Percentiles rank a stretch among this genome's conserved stretches.
Conservation (phyloP, 2,329 filamentous ascomycete species). For the Monilinia laxa region DNA sequence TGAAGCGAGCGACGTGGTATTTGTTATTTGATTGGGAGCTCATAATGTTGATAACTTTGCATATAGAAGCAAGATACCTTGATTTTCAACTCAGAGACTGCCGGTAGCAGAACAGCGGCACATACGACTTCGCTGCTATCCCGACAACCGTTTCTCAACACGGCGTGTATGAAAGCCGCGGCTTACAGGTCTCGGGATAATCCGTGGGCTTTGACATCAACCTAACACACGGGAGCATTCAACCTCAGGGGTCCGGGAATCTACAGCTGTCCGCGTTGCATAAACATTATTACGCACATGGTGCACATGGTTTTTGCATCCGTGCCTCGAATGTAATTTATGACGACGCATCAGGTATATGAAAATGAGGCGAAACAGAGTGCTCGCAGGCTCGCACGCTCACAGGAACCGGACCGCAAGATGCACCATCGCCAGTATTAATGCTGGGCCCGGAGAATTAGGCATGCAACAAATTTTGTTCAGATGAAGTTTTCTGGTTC, state of each 20-base stretch:
- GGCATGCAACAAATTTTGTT: constrained; percentile 15
- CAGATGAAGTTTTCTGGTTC: background rate
- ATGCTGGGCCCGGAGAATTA: constrained; percentile 19
- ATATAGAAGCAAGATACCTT: background rate
- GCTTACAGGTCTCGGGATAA: background rate
- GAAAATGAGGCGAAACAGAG: background rate
- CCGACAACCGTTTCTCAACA: background rate
- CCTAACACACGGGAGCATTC: background rate
- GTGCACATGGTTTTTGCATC: background rate
- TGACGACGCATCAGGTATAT: background rate
- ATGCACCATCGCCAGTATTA: background rate
- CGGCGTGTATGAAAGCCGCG: background rate
- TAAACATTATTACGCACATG: background rate
- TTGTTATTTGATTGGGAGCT: background rate
- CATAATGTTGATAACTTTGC: background rate
- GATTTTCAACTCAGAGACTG: background rate
- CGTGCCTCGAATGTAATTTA: background rate
- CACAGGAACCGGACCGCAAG: background rate
- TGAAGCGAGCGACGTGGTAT: background rate
- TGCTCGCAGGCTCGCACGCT: background rate
- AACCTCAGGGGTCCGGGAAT: background rate
- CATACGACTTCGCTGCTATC: no score
- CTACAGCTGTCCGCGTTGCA: background rate
- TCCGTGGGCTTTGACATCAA: constrained; percentile 1
- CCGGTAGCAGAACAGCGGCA: background rate